phyloP scores from a whole-genome alignment of 169 alveolate species.

The Plasmodium inui region DNA sequence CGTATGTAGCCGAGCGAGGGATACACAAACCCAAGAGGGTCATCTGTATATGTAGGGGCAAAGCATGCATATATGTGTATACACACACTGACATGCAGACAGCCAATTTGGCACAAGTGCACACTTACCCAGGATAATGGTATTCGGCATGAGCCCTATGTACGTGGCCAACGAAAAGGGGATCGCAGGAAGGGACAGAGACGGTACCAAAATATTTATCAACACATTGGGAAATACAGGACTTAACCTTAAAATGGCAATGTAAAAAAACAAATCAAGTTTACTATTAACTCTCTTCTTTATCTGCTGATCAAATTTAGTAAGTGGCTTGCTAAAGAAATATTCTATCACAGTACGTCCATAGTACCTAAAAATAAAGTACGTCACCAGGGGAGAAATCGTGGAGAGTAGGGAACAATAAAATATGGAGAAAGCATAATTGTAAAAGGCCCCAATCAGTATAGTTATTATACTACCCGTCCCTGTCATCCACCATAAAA shows the following conservation, averaged over 20 bases:
- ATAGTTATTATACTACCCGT: conserved; percentile 63
- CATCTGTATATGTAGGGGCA: background rate
- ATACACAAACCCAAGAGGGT: background rate
- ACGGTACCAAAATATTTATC: conserved; percentile 39
- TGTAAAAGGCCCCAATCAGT: conserved; percentile 69
- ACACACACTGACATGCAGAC: background rate
- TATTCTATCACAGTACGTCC: conserved; percentile 55
- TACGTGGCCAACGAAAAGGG: conserved; percentile 54
- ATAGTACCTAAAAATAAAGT: conserved; percentile 23
- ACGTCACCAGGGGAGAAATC: conserved; percentile 40
- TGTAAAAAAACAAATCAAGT: conserved; percentile 49
- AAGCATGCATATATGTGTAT: conserved; percentile 11
- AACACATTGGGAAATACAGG: conserved; percentile 65
- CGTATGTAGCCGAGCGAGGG: background rate
- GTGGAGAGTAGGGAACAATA: conserved; percentile 65
- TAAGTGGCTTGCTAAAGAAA: conserved; percentile 45
- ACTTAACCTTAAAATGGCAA: conserved; percentile 70
- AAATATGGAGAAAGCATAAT: conserved; percentile 53
- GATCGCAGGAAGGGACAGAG: conserved; percentile 37
- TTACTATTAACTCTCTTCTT: conserved; percentile 49
- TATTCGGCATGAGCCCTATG: conserved; percentile 56
- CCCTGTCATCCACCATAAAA: conserved; percentile 77
- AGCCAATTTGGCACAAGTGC: background rate
- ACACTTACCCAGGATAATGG: conserved; percentile 41
- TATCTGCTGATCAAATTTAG: conserved; percentile 36